Conservation (phyloP, 345 rosid genomes). For the Corchorus olitorius region DNA sequence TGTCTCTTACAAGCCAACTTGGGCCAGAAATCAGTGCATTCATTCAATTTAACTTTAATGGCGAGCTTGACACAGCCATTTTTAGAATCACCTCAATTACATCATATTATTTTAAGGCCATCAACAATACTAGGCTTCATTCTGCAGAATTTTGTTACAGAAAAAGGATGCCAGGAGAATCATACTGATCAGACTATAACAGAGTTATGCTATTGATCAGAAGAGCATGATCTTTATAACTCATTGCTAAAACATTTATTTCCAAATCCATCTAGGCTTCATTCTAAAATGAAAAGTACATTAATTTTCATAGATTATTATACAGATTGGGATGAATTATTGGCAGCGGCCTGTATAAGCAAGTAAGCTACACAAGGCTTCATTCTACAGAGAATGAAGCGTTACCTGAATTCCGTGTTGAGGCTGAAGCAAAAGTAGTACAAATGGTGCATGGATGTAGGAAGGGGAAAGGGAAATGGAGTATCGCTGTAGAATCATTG, state of each 20-base stretch:
- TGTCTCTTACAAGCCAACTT: too few species aligned
- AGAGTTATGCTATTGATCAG: not conserved
- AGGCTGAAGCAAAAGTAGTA: not conserved
- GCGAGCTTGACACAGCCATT: too few species aligned
- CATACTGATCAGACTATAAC: too few species aligned
- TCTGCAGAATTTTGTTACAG: too few species aligned
- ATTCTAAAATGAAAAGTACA: not conserved
- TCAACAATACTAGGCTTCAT: too few species aligned
- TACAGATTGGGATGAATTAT: not conserved
- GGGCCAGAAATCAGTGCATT: too few species aligned
- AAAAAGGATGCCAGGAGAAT: too few species aligned
- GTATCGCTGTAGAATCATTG: conserved; percentile 50
- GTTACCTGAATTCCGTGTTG: not conserved
- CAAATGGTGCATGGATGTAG: not conserved
- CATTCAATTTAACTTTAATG: too few species aligned
- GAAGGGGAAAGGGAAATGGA: not conserved
- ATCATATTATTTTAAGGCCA: too few species aligned
- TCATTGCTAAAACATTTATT: too few species aligned
- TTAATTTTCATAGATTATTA: too few species aligned
- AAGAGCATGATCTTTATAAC: not conserved
- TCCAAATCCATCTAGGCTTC: not conserved
- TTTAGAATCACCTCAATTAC: too few species aligned
- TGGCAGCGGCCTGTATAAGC: not conserved
- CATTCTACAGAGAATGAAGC: not conserved
- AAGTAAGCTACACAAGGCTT: not conserved